Conservation (phyloP, 2,329 filamentous ascomycete genomes). For the Aspergillus oerlinghausenensis region DNA sequence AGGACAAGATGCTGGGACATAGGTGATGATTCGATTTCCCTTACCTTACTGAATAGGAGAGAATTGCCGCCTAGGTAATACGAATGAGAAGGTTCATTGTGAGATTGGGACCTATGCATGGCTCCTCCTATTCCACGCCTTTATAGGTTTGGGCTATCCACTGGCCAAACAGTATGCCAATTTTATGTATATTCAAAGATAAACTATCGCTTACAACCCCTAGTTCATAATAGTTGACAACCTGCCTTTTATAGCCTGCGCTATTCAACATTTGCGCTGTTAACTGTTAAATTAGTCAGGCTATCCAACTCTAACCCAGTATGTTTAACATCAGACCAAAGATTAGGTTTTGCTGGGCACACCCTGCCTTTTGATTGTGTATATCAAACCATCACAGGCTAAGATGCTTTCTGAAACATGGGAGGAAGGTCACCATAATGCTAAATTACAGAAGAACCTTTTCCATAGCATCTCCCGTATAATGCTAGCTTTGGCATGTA, state of each 20-base stretch:
- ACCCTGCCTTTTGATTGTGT: no score
- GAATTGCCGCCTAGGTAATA: conserved; percentile 18
- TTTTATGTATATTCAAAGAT: not conserved
- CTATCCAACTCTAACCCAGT: conserved; percentile 1
- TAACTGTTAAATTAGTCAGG: conserved; percentile 4
- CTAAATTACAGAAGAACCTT: no score
- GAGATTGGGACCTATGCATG: conserved; percentile 26
- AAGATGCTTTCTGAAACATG: no score
- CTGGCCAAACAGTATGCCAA: conserved; percentile 16
- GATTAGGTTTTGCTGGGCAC: not conserved
- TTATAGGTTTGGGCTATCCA: conserved; percentile 23
- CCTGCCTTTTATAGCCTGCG: conserved; percentile 3
- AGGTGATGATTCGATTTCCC: conserved; percentile 18
- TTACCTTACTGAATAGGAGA: conserved; percentile 24
- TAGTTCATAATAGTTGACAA: conserved; percentile 9
- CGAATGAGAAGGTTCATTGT: conserved; percentile 25
- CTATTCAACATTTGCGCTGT: conserved; percentile 6
- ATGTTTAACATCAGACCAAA: conserved; percentile 1
- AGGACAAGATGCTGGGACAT: not conserved
- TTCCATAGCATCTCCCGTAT: no score
- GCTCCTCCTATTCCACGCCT: conserved; percentile 24
- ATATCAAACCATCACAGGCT: no score
- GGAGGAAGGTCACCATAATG: no score
- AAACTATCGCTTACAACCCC: not conserved
- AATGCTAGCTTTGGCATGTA: no score